These are phyloP conservation scores for Plectranthus barbatus DNA, from an alignment of 257 asterid genomes.

Conservation along the genomic window DNA sequence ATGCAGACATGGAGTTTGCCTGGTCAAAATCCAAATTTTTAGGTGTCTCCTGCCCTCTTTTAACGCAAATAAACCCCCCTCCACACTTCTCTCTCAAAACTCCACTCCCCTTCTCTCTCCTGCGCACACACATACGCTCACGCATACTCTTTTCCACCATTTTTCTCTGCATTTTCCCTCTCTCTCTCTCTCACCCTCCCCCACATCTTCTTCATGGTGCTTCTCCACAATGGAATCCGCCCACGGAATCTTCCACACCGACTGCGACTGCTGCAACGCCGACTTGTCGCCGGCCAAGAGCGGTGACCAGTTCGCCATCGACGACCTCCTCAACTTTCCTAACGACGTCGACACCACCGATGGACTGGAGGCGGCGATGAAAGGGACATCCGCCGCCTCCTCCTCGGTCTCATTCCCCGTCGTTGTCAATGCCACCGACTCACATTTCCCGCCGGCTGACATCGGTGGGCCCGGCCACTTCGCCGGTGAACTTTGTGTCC, in stretches of 20 bases:
- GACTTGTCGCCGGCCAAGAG: constrained; percentile 34
- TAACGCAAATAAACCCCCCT: too few relatives aligned
- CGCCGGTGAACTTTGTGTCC: constrained; percentile 57
- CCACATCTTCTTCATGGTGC: too few relatives aligned
- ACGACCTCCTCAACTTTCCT: constrained; percentile 75
- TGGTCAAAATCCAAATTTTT: too few relatives aligned
- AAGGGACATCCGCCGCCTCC: constrained; percentile 23
- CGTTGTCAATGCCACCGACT: constrained; percentile 8
- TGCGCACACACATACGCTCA: not conserved
- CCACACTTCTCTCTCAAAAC: too few relatives aligned
- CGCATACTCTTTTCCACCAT: constrained; percentile 1
- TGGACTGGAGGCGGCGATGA: constrained; percentile 17
- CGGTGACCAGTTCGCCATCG: constrained; percentile 56
- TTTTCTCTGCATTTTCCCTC: not conserved
- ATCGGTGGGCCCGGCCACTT: constrained; percentile 27
- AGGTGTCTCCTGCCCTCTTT: too few relatives aligned
- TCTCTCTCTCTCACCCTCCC: too few relatives aligned
- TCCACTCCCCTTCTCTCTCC: constrained; percentile 18
- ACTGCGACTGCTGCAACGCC: constrained; percentile 24
- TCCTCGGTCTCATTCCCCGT: constrained; percentile 23
- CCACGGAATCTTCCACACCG: constrained; percentile 39
- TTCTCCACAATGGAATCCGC: constrained; percentile 22
- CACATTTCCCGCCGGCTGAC: constrained; percentile 15
- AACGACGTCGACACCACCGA: constrained; percentile 36
- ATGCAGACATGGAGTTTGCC: too few relatives aligned